Evolutionary conservation across 441 rosid species (phyloP).

Genomic region (Syzygium syzygioides): DNA sequence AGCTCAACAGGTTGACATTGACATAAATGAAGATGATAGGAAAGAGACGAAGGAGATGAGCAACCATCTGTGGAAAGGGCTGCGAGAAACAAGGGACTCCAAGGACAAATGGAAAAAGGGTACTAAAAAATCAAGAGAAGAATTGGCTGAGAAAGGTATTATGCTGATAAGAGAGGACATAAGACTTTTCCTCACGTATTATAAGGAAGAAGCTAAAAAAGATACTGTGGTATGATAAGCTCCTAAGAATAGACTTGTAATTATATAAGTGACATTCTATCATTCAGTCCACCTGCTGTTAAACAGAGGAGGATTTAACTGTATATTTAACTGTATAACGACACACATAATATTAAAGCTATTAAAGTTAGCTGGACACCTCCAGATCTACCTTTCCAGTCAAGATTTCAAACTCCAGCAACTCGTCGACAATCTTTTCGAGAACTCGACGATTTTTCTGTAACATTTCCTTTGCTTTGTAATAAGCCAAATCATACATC

Average conservation of each 20-base stretch:
- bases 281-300: not conserved
- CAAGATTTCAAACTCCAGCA: conserved; percentile 85
- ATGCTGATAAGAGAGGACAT: not conserved
- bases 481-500: conserved; percentile 79
- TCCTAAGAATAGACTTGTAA: not conserved
- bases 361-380: not conserved
- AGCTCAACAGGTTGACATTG: not conserved
- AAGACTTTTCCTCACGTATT: not conserved
- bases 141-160: not conserved
- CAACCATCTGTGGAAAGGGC: not conserved
- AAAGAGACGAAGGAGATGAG: not conserved
- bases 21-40: not conserved
- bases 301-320: not conserved
- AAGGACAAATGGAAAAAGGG: not conserved
- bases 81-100: not conserved
- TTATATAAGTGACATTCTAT: not conserved
- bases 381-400: conserved; percentile 61
- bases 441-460: conserved; percentile 65
- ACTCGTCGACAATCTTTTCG: conserved; percentile 86
- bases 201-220: not conserved
- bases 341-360: not conserved
- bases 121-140: not conserved
- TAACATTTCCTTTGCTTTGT: conserved; percentile 81
- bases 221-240: not conserved
- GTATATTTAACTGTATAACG: not conserved